phyloP scores from a whole-genome alignment of 495 filamentous ascomycete genomes.

The Penicillium egyptiacum region DNA sequence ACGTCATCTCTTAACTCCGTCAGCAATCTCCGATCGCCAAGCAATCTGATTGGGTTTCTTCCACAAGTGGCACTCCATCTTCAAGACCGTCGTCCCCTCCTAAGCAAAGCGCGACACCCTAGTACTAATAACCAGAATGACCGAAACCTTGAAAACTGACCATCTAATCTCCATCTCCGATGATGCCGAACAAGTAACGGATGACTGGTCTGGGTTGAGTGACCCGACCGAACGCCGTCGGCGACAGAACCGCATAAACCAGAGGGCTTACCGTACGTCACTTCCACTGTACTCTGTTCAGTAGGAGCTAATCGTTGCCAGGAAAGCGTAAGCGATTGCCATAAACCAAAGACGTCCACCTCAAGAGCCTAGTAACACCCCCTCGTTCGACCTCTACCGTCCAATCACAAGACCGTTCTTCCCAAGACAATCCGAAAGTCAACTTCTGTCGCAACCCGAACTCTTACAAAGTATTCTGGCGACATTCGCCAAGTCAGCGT shows the following conservation, averaged over 20 bases:
- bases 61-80: not conserved
- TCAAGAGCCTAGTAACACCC: conserved; percentile 16
- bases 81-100: not conserved
- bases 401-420: not conserved
- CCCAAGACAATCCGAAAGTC: not conserved
- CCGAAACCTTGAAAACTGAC: not conserved
- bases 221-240: conserved; percentile 41
- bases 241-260: conserved; percentile 47
- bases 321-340: conserved; percentile 18
- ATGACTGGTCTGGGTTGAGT: conserved; percentile 42
- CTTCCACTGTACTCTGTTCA: conserved; percentile 1
- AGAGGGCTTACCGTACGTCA: conserved; percentile 41
- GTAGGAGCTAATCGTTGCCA: not conserved
- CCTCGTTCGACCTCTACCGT: conserved; percentile 10
- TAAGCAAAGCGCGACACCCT: not conserved
- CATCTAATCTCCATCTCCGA: not conserved
- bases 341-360: conserved; percentile 17
- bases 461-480: conserved; percentile 15
- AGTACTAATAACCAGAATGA: not conserved
- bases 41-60: not conserved
- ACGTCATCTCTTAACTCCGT: not conserved
- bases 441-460: not conserved
- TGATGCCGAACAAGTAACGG: conserved; percentile 5
- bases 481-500: conserved; percentile 30
- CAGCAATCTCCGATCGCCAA: not conserved